Evolutionary conservation across 805 yeast species (phyloP).

Genomic region (Candida hispaniensis): DNA sequence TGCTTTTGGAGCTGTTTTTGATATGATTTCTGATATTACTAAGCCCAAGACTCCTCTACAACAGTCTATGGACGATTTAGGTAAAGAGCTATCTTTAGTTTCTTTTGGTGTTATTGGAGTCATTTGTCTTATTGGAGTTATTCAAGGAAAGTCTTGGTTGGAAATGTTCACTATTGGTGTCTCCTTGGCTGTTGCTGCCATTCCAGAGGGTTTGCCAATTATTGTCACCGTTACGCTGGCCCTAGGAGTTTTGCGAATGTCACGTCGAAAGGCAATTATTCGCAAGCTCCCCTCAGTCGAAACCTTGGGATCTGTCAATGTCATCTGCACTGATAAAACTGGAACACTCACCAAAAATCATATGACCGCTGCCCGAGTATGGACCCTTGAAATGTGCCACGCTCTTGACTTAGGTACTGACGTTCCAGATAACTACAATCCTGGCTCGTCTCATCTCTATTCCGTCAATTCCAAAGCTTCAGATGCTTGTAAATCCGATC

Average conservation of each 20-base stretch:
- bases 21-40: constrained; percentile 89
- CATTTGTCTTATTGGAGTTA: constrained; percentile 80
- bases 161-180: constrained; percentile 98
- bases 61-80: constrained; percentile 88
- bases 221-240: constrained; percentile 97
- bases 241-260: constrained; percentile 93
- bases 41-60: constrained; percentile 98
- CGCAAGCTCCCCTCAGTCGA: constrained; percentile 91
- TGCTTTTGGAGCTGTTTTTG: constrained; percentile 89
- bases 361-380: constrained; percentile 76
- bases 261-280: constrained; percentile 85
- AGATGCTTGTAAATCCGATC: constrained; percentile 4
- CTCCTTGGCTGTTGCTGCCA: constrained; percentile 96
- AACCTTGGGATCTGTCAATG: constrained; percentile 88
- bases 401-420: constrained; percentile 17
- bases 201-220: constrained; percentile 97
- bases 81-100: constrained; percentile 76
- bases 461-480: constrained; percentile 4
- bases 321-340: constrained; percentile 85
- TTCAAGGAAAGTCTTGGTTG: constrained; percentile 90
- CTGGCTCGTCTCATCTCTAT: background rate
- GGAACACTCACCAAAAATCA: constrained; percentile 85
- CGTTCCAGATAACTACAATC: constrained; percentile 1
- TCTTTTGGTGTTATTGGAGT: constrained; percentile 82
- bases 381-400: constrained; percentile 64